phyloP scores from a whole-genome alignment of 164 flowering plant species.

The Nymphaea thermarum region DNA sequence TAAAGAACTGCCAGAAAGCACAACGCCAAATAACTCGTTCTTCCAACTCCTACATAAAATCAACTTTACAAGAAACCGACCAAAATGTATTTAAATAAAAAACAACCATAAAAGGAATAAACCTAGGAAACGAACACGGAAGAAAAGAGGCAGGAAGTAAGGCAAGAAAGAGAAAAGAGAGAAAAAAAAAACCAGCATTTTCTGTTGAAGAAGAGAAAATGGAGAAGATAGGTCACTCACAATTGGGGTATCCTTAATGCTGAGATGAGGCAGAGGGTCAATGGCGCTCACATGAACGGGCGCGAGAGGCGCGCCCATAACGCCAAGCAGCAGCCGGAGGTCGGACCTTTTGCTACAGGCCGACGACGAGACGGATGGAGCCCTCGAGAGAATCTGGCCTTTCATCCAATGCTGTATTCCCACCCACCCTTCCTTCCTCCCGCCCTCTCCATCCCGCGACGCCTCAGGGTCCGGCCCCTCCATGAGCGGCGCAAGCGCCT shows the following conservation, averaged over 20 bases:
- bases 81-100: no score
- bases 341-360: conserved; percentile 43
- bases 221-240: conserved; percentile 18
- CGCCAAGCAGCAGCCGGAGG: conserved; percentile 63
- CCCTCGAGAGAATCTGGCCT: conserved; percentile 32
- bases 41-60: no score
- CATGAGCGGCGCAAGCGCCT: conserved; percentile 65
- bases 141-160: neutral
- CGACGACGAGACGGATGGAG: conserved; percentile 14
- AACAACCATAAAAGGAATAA: neutral
- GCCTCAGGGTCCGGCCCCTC: conserved; percentile 78
- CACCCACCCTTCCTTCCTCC: conserved; percentile 34
- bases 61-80: no score
- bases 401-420: conserved; percentile 74
- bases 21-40: no score
- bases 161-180: neutral
- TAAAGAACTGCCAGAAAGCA: no score
- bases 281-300: conserved; percentile 48
- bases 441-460: conserved; percentile 21
- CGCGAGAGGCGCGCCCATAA: conserved; percentile 70
- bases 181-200: neutral
- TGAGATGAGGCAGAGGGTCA: conserved; percentile 50
- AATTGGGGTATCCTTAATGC: conserved; percentile 61
- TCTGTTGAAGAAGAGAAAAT: neutral
- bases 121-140: neutral